Base-by-base conservation (phyloP, 2,329 filamentous ascomycete genomes). In the Sordariomycetes sp. region DNA sequence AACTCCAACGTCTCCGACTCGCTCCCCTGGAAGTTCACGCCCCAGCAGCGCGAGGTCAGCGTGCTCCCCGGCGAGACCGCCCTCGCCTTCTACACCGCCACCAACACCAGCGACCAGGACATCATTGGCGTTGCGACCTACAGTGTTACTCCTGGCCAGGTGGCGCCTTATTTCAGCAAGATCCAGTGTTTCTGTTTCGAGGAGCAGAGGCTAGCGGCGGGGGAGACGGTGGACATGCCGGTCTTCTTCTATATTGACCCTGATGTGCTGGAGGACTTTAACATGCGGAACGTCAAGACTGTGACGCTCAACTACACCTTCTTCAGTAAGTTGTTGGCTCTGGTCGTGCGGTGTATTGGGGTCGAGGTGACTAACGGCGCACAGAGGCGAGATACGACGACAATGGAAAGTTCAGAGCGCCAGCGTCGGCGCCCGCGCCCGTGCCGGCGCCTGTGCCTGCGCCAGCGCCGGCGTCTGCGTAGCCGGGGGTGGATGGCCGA, bases 111-210 rank as follows among this genome's bases (percentile, higher is more conserved):
- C 60, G 82, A 89, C 61, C 82, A 87, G 62, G 95, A 99, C 74
- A 97, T 99, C 64, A 97, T 99, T 66, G 94, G 94, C 53, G 91
- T 99, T 51, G 94, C 94, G 12, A 99, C 94, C 8, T 99, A 99
- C 73, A 95, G 89, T 67, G 95, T 99, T 34, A 96, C 92, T 2
- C 94, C 94, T 0, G 94, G 84, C 3, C 94, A 99, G 73, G 91
- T 95, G 52, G 92, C 94, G 51, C 91, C 90, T 1, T 99, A 99
- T 70, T 99, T 99, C 68, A 95, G 89, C 81, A 99, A 99, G 80
- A 99, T 99, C 52, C 94, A 99, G 72, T 99, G 94, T 68, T 99
- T 99, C 72, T 99, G 94, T 72, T 99, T 99, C 66, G 94, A 99
- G 74, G 92, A 90, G 72, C 94, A 99, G 78, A 80, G 95, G 60